Percentiles rank a stretch among this genome's conserved stretches.
These are phyloP conservation scores for Kurtzmaniella quercitrusa DNA, from an alignment of 1,139 yeast species.

Conservation along the genomic window DNA sequence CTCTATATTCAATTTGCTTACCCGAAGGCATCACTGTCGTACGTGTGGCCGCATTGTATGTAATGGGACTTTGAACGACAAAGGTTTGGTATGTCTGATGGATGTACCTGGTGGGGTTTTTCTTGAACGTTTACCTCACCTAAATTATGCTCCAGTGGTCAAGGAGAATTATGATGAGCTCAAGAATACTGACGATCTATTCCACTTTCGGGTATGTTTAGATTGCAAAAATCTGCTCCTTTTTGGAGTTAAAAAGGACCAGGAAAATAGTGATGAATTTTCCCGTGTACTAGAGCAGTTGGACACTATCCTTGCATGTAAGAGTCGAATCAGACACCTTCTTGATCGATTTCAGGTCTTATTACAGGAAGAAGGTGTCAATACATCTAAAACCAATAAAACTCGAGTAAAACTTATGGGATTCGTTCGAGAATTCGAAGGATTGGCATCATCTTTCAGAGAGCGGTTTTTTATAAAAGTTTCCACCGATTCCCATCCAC, in stretches of 20 bases:
- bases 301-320: conserved; percentile 30
- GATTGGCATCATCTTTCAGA: conserved; percentile 22
- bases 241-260: conserved; percentile 49
- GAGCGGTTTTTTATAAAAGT: conserved; percentile 15
- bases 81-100: conserved; percentile 51
- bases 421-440: conserved; percentile 33
- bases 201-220: conserved; percentile 51
- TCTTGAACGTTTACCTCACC: conserved; percentile 33
- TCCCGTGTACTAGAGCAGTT: conserved; percentile 11
- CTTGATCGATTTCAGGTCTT: conserved; percentile 25
- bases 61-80: conserved; percentile 40
- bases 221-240: conserved; percentile 64
- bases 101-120: conserved; percentile 58
- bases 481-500: not conserved
- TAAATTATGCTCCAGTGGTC: conserved; percentile 34
- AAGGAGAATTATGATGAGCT: conserved; percentile 15
- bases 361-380: conserved; percentile 11
- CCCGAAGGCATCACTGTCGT: conserved; percentile 84
- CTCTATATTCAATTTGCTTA: conserved; percentile 49
- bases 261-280: conserved; percentile 8
- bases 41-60: conserved; percentile 82
- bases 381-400: conserved; percentile 14
- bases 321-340: conserved; percentile 27
- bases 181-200: conserved; percentile 11
- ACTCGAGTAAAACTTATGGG: conserved; percentile 25